Conservation (phyloP, 164 flowering plant species). For the Magnolia sinica region DNA sequence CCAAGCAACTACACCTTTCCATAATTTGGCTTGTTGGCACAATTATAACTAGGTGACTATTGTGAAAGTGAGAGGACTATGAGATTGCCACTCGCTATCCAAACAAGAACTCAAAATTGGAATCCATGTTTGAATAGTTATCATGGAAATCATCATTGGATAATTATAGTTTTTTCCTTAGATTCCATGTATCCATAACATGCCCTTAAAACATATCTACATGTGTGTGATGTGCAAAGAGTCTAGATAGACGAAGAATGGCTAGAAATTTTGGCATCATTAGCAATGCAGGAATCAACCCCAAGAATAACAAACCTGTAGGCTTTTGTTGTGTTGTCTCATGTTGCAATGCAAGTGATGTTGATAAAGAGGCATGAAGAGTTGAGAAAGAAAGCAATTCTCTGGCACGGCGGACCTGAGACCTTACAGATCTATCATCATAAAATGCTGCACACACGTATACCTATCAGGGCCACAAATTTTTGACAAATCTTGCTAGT, state of each 20-base stretch:
- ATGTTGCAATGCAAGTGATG: slow-evolving; percentile 80
- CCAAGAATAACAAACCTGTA: slow-evolving; percentile 41
- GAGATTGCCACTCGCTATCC: no score
- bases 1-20: no score
- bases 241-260: neutral
- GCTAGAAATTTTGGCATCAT: neutral
- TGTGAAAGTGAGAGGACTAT: no score
- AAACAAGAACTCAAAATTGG: no score
- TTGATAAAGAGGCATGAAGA: slow-evolving; percentile 82
- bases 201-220: no score
- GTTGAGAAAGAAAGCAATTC: slow-evolving; percentile 83
- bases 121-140: no score
- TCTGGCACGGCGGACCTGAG: slow-evolving; percentile 87
- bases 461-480: slow-evolving; percentile 15
- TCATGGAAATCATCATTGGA: no score
- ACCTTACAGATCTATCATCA: slow-evolving; percentile 93
- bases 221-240: neutral
- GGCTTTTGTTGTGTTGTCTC: slow-evolving; percentile 54
- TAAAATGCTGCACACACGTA: slow-evolving; percentile 59
- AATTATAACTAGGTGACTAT: no score
- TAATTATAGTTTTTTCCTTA: no score
- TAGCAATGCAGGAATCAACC: slow-evolving; percentile 3
- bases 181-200: no score
- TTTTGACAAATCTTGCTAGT: slow-evolving; percentile 1
- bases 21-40: no score